Evolutionary conservation across 176 grass and related monocot genomes (phyloP).

Genomic region (Carex scoparia): DNA sequence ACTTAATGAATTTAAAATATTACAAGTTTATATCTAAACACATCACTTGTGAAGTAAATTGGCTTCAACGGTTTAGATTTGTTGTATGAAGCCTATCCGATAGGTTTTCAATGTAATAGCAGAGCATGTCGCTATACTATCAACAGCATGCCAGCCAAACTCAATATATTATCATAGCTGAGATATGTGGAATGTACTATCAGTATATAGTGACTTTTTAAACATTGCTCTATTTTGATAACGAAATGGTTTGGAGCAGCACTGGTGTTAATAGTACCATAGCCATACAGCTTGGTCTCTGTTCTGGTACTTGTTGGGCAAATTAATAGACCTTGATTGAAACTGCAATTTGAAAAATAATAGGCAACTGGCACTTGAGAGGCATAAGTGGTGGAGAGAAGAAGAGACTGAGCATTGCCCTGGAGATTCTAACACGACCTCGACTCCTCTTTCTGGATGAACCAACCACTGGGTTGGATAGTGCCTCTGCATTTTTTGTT

Average conservation of each 20-base stretch:
- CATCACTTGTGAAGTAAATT: too few relatives aligned
- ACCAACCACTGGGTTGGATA: conserved; percentile 67
- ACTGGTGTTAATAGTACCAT: neutral
- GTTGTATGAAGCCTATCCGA: too few relatives aligned
- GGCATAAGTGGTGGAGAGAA: conserved; percentile 96
- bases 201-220: neutral
- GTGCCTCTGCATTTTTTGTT: conserved; percentile 86
- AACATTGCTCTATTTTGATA: neutral
- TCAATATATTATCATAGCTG: neutral
- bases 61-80: too few relatives aligned
- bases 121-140: too few relatives aligned
- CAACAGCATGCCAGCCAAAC: too few relatives aligned
- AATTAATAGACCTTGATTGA: conserved; percentile 4
- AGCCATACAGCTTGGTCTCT: neutral
- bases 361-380: conserved; percentile 73
- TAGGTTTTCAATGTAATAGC: too few relatives aligned
- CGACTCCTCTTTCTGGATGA: conserved; percentile 71
- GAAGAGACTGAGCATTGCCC: conserved; percentile 83
- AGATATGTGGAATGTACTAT: neutral
- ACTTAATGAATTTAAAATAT: too few relatives aligned
- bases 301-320: neutral
- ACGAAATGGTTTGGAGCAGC: neutral
- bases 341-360: neutral
- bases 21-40: too few relatives aligned
- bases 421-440: conserved; percentile 86